Evolutionary conservation across 345 rosid species (phyloP).

Genomic region (Orychophragmus violaceus): DNA sequence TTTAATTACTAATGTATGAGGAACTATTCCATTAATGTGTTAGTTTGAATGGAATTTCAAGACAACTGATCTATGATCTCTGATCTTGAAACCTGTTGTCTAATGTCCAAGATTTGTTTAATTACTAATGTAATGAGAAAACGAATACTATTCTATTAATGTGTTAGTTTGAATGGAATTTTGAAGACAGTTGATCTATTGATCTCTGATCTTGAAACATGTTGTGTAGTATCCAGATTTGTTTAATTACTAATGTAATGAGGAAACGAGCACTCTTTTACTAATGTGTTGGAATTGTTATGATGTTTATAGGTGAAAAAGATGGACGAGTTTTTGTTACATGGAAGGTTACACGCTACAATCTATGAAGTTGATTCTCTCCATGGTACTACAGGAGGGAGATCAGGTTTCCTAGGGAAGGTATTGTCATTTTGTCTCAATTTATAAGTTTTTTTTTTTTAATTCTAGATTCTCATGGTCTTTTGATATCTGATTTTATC

Average conservation of each 20-base stretch:
- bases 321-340: slow-evolving; percentile 66
- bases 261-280: not conserved
- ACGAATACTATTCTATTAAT: not conserved
- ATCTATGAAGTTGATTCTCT: slow-evolving; percentile 64
- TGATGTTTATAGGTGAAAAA: slow-evolving; percentile 22
- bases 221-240: too few species aligned
- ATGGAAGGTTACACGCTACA: slow-evolving; percentile 86
- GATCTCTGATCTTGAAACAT: too few species aligned
- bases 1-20: too few species aligned
- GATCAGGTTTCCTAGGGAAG: slow-evolving; percentile 60
- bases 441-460: not conserved
- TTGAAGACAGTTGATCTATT: too few species aligned
- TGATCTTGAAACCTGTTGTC: not conserved
- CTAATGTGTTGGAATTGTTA: not conserved
- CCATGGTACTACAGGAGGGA: slow-evolving; percentile 33
- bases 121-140: not conserved
- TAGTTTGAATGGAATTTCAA: too few species aligned
- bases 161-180: too few species aligned
- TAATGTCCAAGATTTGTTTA: not conserved
- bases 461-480: not conserved
- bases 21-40: too few species aligned
- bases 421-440: slow-evolving; percentile 27
- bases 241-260: too few species aligned
- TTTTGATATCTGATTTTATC: not conserved
- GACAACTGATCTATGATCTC: not conserved